A percentile compares a stretch with the other conserved stretches of the same genome.
These are phyloP conservation scores for Podospora pseudocomata DNA, from an alignment of 495 filamentous ascomycete species.

Conservation along the genomic window DNA sequence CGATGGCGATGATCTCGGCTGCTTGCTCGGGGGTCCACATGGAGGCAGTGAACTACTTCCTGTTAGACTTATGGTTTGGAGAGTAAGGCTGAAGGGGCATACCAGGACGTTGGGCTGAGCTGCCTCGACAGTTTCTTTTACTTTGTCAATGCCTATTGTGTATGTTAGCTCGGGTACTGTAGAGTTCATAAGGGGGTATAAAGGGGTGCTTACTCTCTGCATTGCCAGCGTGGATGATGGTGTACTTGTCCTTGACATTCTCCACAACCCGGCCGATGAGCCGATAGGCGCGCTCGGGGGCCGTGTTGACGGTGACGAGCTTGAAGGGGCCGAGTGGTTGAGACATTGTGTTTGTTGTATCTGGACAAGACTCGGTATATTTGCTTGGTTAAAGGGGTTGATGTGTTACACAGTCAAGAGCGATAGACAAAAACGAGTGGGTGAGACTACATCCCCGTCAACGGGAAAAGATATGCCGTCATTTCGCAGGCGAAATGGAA, in stretches of 20 bases:
- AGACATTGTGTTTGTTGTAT: conserved; percentile 10
- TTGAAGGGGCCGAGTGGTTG: conserved; percentile 49
- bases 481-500: background rate
- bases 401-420: background rate
- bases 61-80: conserved; percentile 12
- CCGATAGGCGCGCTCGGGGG: conserved; percentile 59
- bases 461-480: conserved; percentile 7
- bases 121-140: conserved; percentile 23
- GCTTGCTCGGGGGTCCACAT: conserved; percentile 65
- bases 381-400: background rate
- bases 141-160: conserved; percentile 29
- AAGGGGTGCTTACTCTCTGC: conserved; percentile 46
- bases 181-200: background rate
- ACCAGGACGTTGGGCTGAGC: conserved; percentile 28
- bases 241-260: conserved; percentile 56
- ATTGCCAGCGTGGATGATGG: conserved; percentile 57
- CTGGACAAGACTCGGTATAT: background rate
- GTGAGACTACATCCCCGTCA: background rate
- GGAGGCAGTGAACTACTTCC: conserved; percentile 59
- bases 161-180: background rate
- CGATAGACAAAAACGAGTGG: background rate
- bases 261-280: conserved; percentile 59
- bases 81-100: conserved; percentile 28
- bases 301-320: conserved; percentile 67
- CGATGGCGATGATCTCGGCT: conserved; percentile 52